Percentiles rank a stretch among this genome's conserved stretches.
These are phyloP conservation scores for Lepidium aucheri DNA, from an alignment of 345 rosid genomes.

Conservation along the genomic window DNA sequence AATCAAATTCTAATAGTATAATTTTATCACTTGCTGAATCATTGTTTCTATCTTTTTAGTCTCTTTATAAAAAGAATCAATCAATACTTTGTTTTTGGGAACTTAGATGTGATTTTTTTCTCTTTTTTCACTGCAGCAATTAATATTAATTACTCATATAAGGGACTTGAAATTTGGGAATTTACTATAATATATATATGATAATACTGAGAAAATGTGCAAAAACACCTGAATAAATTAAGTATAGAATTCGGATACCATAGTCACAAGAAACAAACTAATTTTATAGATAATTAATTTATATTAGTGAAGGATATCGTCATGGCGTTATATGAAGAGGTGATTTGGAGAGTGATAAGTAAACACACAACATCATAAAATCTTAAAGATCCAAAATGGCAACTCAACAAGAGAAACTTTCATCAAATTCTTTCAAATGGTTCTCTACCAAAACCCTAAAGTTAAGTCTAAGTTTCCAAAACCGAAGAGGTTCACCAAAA, in stretches of 20 bases:
- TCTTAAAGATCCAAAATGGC: conserved; percentile 20
- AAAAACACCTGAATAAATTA: neutral
- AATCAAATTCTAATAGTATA: too few species aligned
- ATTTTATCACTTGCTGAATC: too few species aligned
- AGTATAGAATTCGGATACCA: neutral
- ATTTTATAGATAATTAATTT: conserved; percentile 2
- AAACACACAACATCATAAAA: conserved; percentile 3
- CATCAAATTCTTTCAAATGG: conserved; percentile 27
- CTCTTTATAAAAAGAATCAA: too few species aligned
- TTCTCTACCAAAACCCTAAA: conserved; percentile 21
- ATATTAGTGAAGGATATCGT: too few species aligned
- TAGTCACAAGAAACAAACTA: neutral
- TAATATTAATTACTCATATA: too few species aligned
- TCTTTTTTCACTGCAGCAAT: too few species aligned
- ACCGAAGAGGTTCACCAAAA: conserved; percentile 19
- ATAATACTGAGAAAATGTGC: neutral
- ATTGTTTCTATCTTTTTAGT: too few species aligned
- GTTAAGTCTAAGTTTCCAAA: conserved; percentile 23
- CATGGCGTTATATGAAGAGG: conserved; percentile 21
- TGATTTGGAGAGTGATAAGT: neutral
- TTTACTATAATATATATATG: neutral
- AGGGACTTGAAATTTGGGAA: too few species aligned
- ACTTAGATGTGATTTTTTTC: too few species aligned
- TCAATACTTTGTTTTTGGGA: too few species aligned
- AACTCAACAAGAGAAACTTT: conserved; percentile 2